These are phyloP conservation scores for Tolypocladium amazonense DNA, from an alignment of 2,329 filamentous ascomycete genomes.

Conservation along the genomic window DNA sequence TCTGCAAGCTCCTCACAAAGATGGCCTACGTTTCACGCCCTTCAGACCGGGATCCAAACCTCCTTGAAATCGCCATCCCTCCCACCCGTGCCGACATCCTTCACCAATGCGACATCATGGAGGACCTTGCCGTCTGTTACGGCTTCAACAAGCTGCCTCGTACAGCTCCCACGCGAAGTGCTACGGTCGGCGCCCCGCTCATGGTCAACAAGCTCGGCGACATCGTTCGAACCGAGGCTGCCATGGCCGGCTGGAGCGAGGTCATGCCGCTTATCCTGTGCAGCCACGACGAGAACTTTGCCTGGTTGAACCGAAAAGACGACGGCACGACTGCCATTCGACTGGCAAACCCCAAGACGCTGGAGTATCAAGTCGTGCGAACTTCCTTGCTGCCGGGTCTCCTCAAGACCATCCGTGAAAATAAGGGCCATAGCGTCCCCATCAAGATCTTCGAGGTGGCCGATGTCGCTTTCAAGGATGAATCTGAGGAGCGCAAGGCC, in stretches of 20 bases:
- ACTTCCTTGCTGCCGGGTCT: slow-evolving; percentile 79
- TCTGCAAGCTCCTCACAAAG: slow-evolving; percentile 71
- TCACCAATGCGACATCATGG: slow-evolving; percentile 97
- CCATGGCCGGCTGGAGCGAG: slow-evolving; percentile 93
- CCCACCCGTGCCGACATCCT: slow-evolving; percentile 88
- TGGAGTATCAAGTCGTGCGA: slow-evolving; percentile 86
- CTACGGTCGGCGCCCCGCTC: slow-evolving; percentile 76
- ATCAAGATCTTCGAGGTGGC: slow-evolving; percentile 89
- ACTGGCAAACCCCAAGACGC: slow-evolving; percentile 85
- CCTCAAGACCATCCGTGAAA: slow-evolving; percentile 87
- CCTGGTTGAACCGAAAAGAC: slow-evolving; percentile 83
- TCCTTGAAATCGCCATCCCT: slow-evolving; percentile 75
- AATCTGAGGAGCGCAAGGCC: slow-evolving; percentile 68
- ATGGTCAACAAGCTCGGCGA: slow-evolving; percentile 91
- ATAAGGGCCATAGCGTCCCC: slow-evolving; percentile 78
- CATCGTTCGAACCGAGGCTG: slow-evolving; percentile 78
- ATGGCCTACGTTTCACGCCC: slow-evolving; percentile 83
- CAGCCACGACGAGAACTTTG: slow-evolving; percentile 97
- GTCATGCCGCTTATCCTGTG: slow-evolving; percentile 94
- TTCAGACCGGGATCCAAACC: slow-evolving; percentile 55
- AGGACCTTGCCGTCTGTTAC: slow-evolving; percentile 92
- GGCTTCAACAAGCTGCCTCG: slow-evolving; percentile 95
- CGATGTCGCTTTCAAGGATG: slow-evolving; percentile 87
- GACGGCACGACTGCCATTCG: slow-evolving; percentile 74
- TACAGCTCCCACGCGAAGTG: slow-evolving; percentile 74